A percentile compares a stretch with the other conserved stretches of the same genome.
These are phyloP conservation scores for Barnettozyma californica DNA, from an alignment of 805 yeast species.

Conservation along the genomic window DNA sequence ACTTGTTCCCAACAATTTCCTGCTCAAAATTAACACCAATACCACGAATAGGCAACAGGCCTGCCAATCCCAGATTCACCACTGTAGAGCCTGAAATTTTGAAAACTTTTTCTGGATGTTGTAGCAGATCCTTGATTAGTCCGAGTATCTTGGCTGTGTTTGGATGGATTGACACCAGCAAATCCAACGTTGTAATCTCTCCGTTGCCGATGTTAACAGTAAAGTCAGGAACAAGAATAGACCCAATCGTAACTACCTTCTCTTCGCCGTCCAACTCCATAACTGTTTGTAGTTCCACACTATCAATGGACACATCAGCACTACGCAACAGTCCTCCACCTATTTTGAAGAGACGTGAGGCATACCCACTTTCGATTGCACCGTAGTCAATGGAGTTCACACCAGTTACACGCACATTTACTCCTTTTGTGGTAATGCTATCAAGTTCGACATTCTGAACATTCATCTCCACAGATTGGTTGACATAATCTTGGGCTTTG, in stretches of 20 bases:
- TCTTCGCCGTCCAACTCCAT: constrained; percentile 8
- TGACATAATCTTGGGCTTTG: constrained; percentile 27
- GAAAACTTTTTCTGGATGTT: constrained; percentile 27
- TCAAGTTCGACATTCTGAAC: constrained; percentile 28
- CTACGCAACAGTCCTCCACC: constrained; percentile 29
- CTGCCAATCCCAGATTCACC: constrained; percentile 29
- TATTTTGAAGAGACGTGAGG: constrained; percentile 24
- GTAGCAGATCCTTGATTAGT: constrained; percentile 28
- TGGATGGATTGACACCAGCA: constrained; percentile 30
- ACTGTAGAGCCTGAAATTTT: constrained; percentile 31
- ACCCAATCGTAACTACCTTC: constrained; percentile 27
- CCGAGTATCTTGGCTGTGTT: constrained; percentile 28
- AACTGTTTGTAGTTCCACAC: constrained; percentile 27
- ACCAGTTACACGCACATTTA: constrained; percentile 30
- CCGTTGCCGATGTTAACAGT: constrained; percentile 28
- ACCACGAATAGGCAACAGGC: constrained; percentile 27
- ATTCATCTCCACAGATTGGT: constrained; percentile 29
- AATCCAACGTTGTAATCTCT: constrained; percentile 21
- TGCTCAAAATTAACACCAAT: constrained; percentile 29
- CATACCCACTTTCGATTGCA: constrained; percentile 25
- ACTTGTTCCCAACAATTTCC: constrained; percentile 22
- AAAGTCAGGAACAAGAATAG: constrained; percentile 30
- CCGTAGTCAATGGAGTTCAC: constrained; percentile 28
- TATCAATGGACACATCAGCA: constrained; percentile 27
- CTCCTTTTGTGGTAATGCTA: constrained; percentile 29